A percentile compares a stretch with the other conserved stretches of the same genome.
These are phyloP conservation scores for Psilocybe tampanensis DNA, from an alignment of 768 basidiomycete species.

Conservation along the genomic window DNA sequence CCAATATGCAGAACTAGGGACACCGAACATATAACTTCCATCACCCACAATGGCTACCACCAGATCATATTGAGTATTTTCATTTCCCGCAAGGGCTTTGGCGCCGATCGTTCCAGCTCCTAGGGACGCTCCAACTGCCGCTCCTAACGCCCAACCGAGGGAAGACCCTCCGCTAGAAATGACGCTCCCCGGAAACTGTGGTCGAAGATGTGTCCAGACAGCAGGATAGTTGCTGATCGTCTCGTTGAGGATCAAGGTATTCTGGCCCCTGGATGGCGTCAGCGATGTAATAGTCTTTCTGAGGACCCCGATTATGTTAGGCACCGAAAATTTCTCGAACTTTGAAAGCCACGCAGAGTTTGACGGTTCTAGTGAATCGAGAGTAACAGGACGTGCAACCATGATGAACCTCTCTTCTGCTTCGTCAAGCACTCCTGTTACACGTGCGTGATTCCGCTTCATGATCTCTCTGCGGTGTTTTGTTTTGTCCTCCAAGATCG, in stretches of 20 bases:
- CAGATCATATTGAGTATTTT: conserved; percentile 45
- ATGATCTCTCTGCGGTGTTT: conserved; percentile 20
- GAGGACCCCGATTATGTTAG: conserved; percentile 52
- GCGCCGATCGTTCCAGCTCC: conserved; percentile 33
- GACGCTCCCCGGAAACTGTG: conserved; percentile 50
- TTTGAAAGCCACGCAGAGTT: too few relatives aligned
- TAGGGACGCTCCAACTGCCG: conserved; percentile 58
- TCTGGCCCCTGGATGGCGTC: conserved; percentile 38
- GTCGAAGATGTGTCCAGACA: conserved; percentile 61
- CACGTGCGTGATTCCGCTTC: conserved; percentile 19
- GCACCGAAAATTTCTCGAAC: conserved; percentile 35
- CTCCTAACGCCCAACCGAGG: conserved; percentile 71
- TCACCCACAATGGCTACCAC: conserved; percentile 67
- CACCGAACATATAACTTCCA: conserved; percentile 68
- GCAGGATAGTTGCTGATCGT: conserved; percentile 56
- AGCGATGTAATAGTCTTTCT: conserved; percentile 40
- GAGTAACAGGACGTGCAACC: too few relatives aligned
- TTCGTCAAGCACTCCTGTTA: conserved; percentile 12
- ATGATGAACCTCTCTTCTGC: conserved; percentile 32
- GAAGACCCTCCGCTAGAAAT: conserved; percentile 64
- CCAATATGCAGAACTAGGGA: conserved; percentile 71
- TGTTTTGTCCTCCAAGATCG: conserved; percentile 4
- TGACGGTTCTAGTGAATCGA: too few relatives aligned
- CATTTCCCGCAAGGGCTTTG: conserved; percentile 14
- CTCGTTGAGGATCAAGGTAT: conserved; percentile 61